These are phyloP conservation scores for Yueomyces sp. DNA, from an alignment of 1,139 yeast genomes.

Conservation along the genomic window DNA sequence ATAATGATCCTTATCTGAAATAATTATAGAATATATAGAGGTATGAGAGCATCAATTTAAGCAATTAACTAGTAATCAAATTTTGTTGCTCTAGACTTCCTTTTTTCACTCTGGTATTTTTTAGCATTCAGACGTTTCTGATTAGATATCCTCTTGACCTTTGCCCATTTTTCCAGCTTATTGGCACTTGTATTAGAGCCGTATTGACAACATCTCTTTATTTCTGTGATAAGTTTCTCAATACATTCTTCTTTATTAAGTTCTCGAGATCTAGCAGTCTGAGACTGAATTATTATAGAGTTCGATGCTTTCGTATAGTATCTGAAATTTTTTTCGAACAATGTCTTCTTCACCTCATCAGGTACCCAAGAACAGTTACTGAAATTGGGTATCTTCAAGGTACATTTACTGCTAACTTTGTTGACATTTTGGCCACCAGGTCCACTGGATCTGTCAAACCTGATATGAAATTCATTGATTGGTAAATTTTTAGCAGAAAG, in stretches of 20 bases:
- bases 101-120: slow-evolving; percentile 39
- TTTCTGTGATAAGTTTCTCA: slow-evolving; percentile 41
- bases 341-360: slow-evolving; percentile 32
- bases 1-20: too few species aligned
- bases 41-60: too few species aligned
- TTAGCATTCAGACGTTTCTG: slow-evolving; percentile 41
- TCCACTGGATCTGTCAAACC: slow-evolving; percentile 70
- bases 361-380: slow-evolving; percentile 55
- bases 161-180: slow-evolving; percentile 44
- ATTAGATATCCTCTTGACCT: slow-evolving; percentile 33
- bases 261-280: slow-evolving; percentile 45
- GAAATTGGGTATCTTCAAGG: slow-evolving; percentile 46
- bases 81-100: too few species aligned
- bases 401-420: slow-evolving; percentile 70
- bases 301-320: slow-evolving; percentile 49
- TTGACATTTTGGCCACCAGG: slow-evolving; percentile 96
- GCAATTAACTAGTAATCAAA: too few species aligned
- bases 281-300: slow-evolving; percentile 47
- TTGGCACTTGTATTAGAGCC: slow-evolving; percentile 39
- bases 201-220: slow-evolving; percentile 36
- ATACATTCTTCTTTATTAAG: slow-evolving; percentile 49
- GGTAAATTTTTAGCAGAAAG: slow-evolving; percentile 35
- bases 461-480: slow-evolving; percentile 33
- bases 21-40: too few species aligned
- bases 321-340: slow-evolving; percentile 31